Evolutionary conservation across 176 grass and related monocot species (phyloP).

Genomic region (Phragmites australis): DNA sequence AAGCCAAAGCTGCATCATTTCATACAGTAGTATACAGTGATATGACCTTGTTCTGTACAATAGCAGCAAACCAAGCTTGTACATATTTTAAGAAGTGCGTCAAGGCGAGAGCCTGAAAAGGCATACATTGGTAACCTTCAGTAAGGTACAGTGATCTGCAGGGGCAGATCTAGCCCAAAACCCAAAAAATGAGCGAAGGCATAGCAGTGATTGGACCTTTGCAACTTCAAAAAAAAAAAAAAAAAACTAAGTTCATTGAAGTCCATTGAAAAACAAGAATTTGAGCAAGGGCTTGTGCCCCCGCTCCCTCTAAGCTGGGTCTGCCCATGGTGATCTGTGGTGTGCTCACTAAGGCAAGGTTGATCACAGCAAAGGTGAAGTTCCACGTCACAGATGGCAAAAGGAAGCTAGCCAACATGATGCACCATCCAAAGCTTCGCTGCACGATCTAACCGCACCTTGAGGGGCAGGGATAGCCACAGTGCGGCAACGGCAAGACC

Average conservation of each 20-base stretch:
- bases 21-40: not conserved
- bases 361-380: conserved; percentile 24
- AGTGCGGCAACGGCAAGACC: conserved; percentile 22
- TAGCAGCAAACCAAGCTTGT: conserved; percentile 16
- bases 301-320: too few species aligned
- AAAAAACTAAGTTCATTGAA: too few species aligned
- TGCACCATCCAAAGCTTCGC: conserved; percentile 40
- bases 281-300: too few species aligned
- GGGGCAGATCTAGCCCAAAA: too few species aligned
- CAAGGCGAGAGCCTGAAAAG: conserved; percentile 5
- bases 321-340: conserved; percentile 21
- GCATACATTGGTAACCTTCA: conserved; percentile 25
- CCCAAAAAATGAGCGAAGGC: too few species aligned
- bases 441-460: conserved; percentile 11
- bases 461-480: conserved; percentile 17
- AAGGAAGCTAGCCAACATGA: conserved; percentile 36
- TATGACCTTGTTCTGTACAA: conserved; percentile 18
- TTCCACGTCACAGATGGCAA: conserved; percentile 34
- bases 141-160: conserved; percentile 1
- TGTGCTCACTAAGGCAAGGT: conserved; percentile 30
- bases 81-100: conserved; percentile 13
- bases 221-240: too few species aligned
- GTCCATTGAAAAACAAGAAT: too few species aligned
- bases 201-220: too few species aligned
- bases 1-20: conserved; percentile 32